phyloP scores from a whole-genome alignment of 805 yeast genomes.

The Candida chauliodis region DNA sequence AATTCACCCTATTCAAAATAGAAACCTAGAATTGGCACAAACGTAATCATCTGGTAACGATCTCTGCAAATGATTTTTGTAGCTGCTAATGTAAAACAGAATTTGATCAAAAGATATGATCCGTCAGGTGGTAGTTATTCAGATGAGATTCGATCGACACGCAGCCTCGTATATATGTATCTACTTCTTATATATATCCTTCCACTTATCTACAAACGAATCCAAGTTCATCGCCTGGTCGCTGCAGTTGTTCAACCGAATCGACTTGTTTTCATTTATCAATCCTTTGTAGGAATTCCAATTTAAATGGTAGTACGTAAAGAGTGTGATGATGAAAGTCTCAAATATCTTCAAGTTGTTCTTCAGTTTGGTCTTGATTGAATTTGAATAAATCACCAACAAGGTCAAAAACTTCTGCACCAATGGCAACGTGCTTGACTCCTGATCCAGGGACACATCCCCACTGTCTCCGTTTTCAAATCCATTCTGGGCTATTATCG shows the following conservation, averaged over 20 bases:
- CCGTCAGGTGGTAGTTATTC: constrained; percentile 41
- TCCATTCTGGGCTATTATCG: constrained; percentile 17
- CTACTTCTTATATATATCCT: constrained; percentile 22
- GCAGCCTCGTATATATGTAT: constrained; percentile 14
- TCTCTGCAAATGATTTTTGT: too few relatives aligned
- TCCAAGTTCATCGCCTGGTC: constrained; percentile 33
- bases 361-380: constrained; percentile 27
- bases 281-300: constrained; percentile 37
- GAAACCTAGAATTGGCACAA: too few relatives aligned
- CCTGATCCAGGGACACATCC: neutral
- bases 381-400: constrained; percentile 30
- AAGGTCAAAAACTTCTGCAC: constrained; percentile 32
- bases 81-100: too few relatives aligned
- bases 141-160: constrained; percentile 57
- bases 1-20: too few relatives aligned
- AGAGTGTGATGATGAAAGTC: constrained; percentile 29
- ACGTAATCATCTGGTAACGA: too few relatives aligned
- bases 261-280: constrained; percentile 30
- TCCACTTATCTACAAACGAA: constrained; percentile 39
- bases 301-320: constrained; percentile 39
- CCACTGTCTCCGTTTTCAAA: neutral
- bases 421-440: constrained; percentile 22
- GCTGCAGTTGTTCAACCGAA: constrained; percentile 32
- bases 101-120: too few relatives aligned
- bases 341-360: constrained; percentile 29